Base-by-base conservation (phyloP, 345 rosid species). In the Cardamine resedifolia region DNA sequence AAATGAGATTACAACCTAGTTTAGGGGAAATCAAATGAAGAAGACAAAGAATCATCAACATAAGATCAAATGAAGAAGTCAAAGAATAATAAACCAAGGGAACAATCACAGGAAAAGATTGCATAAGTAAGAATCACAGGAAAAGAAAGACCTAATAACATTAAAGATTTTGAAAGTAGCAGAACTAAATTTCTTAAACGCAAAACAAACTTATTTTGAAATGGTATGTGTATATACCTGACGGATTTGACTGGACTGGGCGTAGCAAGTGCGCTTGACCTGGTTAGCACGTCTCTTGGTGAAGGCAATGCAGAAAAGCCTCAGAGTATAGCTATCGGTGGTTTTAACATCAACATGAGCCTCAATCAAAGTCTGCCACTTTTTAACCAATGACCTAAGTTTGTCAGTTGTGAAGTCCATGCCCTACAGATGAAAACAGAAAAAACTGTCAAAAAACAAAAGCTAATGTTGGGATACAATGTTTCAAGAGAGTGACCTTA, bases 271-370 rank as follows among this genome's bases (percentile, higher is more conserved):
- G 74, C 99, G 80, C 84, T 95, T 92, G 66, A 92, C 87, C 75
- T 96, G 97, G 81, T 96, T 96, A 31, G 88, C 84, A 72, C 94
- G 90, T 69, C 99, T 96, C 85, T 86, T 88, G 31, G 96, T 92
- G 82, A 96, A 96, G 27, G 88, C 97, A 38, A 96, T 90, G 78
- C 97, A 92, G 84, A 96, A 96, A 78, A 96, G 76, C 84, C 98
- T 90, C 66, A 90, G 53, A 1, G 97, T 96, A 74, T 78, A 90
- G 81, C 76, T 87, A 30, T 90, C 99, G 2, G 96, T 96, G 4
- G 99, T 92, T 80, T 96, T 96, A 21, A 96, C 96, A 84, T 96
- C 99, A n/a, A 92, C 99, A 63, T 88, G 91, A 55, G 88, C 81
- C 82, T 95, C 99, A 24, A 90, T 90, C 83, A 91, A 77, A 15